These are phyloP conservation scores for Angophora floribunda DNA, from an alignment of 345 rosid genomes.

Conservation along the genomic window DNA sequence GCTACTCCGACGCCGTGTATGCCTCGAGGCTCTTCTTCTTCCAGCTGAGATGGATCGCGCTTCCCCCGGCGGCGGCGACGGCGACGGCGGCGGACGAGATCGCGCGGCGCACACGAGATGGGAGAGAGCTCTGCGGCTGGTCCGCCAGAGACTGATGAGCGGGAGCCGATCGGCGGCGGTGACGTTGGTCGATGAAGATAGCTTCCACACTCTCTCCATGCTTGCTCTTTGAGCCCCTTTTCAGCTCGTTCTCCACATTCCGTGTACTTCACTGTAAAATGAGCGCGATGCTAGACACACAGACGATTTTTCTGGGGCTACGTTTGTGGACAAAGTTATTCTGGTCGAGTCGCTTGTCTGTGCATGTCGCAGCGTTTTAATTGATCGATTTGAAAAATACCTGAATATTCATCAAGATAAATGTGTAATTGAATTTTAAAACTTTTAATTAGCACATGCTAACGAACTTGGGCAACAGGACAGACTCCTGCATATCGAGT, in stretches of 20 bases:
- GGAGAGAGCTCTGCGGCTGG: slow-evolving; percentile 12
- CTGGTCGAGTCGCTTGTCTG: not conserved
- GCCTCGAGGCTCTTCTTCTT: slow-evolving; percentile 1
- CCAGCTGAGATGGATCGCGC: slow-evolving; percentile 2
- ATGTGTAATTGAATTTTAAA: rapidly evolving
- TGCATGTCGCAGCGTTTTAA: not conserved
- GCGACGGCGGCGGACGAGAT: not conserved
- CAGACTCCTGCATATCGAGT: not conserved
- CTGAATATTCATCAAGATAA: not conserved
- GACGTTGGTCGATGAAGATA: slow-evolving; percentile 2
- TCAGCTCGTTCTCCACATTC: not conserved
- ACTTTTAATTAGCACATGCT: not conserved
- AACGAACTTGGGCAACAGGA: not conserved
- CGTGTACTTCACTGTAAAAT: not conserved
- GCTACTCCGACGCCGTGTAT: not conserved
- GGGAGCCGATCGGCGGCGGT: not conserved
- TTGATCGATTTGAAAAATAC: rapidly evolving
- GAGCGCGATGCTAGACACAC: not conserved
- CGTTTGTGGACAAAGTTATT: not conserved
- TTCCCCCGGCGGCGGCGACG: not conserved
- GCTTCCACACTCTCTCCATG: slow-evolving; percentile 11
- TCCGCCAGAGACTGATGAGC: not conserved
- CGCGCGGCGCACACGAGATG: not conserved
- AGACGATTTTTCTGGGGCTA: not conserved
- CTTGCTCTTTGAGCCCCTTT: slow-evolving; percentile 7